These are phyloP conservation scores for Leptographium wingfieldii DNA, from an alignment of 2,329 filamentous ascomycete genomes.

Conservation along the genomic window DNA sequence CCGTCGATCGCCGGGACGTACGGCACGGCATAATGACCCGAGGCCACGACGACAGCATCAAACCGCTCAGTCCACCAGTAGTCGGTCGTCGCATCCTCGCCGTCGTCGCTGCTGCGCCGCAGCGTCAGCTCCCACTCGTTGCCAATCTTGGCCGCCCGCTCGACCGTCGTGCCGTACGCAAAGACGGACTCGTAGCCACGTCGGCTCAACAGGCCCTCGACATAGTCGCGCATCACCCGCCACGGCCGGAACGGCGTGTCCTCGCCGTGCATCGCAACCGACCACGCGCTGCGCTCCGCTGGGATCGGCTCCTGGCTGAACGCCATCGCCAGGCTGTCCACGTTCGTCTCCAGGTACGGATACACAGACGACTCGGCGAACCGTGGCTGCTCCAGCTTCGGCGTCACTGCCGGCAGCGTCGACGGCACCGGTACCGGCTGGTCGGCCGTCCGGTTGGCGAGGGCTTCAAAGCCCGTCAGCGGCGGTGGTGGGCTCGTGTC, in stretches of 20 bases:
- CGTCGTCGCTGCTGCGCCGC: constrained; percentile 21
- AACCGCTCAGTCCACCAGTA: constrained; percentile 51
- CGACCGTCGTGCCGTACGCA: constrained; percentile 47
- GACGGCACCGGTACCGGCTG: constrained; percentile 32
- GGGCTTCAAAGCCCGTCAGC: constrained; percentile 22
- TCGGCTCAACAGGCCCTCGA: constrained; percentile 33
- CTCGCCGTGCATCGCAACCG: constrained; percentile 36
- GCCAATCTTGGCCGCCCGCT: constrained; percentile 38
- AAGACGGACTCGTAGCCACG: constrained; percentile 24
- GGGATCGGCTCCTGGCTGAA: constrained; percentile 23
- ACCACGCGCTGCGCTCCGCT: constrained; percentile 15
- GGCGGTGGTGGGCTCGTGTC: constrained; percentile 27
- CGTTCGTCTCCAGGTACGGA: constrained; percentile 34
- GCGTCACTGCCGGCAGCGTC: constrained; percentile 31
- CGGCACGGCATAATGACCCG: constrained; percentile 54
- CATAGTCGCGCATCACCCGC: constrained; percentile 39
- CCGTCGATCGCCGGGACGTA: constrained; percentile 35
- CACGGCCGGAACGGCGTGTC: constrained; percentile 52
- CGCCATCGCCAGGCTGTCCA: constrained; percentile 45
- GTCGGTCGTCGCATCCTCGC: constrained; percentile 20
- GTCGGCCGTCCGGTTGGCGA: constrained; percentile 32
- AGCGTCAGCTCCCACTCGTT: constrained; percentile 41
- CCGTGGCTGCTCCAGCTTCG: constrained; percentile 17
- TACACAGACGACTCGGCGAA: constrained; percentile 9
- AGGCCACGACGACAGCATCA: constrained; percentile 54